Base-by-base conservation (phyloP, 768 basidiomycete species). In the Amanita rimosa region DNA sequence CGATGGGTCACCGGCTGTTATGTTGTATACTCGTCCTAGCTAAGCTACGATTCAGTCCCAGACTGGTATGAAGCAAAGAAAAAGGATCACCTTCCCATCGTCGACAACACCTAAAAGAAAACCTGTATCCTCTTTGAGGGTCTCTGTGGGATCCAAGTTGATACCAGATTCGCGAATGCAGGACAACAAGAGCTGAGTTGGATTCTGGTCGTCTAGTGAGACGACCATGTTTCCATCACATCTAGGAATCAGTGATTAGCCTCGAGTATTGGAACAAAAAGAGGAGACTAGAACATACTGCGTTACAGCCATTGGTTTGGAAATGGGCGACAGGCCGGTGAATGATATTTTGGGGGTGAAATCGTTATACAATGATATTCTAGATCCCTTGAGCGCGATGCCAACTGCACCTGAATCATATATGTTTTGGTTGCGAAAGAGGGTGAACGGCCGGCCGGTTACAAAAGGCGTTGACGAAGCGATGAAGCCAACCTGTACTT, bases 381-480 rank as follows among this genome's bases (percentile, higher is more conserved):
- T 35, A 14, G 29, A 44, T 40, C 38, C 31, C 31, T 50, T 60
- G 22, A 82, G 53, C 0, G 76, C 83, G 5, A 91, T 49, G 0
- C 86, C 88, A 9, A 89, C 75, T 3, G 85, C 85, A 6, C 88
- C 88, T 6, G 73, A 67, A 0, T 75, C 78, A 48, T 73, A 61
- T 21, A 86, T 71, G 1, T 69, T 58, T 33, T 69, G 65, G 44
- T 83, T 74, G 50, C 72, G 62, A 51, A 88, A 79, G 8, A 90
- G 66, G 0, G 87, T 89, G 24, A 82, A 75, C 0, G 81, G 79
- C 16, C 82, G 66, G 11, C 86, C 88, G 1, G 85, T 89, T 4
- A 86, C 64, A 59, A 90, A 90, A 0, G 86, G 85, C 2, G 88
- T 90, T 2, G 85, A 81, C 0, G 85, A 70, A 0, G 80, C 82